Base-by-base conservation (phyloP, 768 basidiomycete species). In the Lentinula lateritia region DNA sequence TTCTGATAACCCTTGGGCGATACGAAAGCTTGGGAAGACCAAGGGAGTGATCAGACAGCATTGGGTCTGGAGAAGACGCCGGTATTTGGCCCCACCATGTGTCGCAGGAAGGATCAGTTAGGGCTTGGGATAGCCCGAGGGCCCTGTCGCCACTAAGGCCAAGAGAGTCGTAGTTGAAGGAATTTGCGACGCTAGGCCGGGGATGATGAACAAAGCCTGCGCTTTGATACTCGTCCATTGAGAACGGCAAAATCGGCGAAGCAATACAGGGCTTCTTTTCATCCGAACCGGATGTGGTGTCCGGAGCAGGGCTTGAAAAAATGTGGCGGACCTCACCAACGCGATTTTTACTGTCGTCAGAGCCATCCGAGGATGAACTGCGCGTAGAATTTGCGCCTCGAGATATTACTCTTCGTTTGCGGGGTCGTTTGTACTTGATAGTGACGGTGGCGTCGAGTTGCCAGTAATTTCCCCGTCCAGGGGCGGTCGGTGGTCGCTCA, bases 401-500 rank as follows among this genome's bases (percentile, higher is more conserved):
- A 6, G 15, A 32, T 0, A 3, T 32, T 5, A 34, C 15, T 7
- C 18, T 41, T 12, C 82, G 67, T 77, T 76, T 34, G 58, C 58
- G 46, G 6, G 63, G 63, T 4, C 82, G 81, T 63, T 83, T 83
- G 65, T 83, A 80, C 23, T 56, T 56, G 43, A 77, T 75, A 15
- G 82, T 82, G n/a, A 67, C 69, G 1, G 75, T 75, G 42, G 76
- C 68, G 53, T 83, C 80, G 32, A 76, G 63, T 58, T 68, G 69
- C 83, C 83, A 84, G 62, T 81, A 84, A 52, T 71, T 76, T 2
- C 83, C 83, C 63, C 84, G 83, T 0, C 83, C 83, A 3, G 80
- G 79, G 58, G 83, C 82, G 0, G 81, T 83, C 50, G 83, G 78
- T 0, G 82, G 80, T n/a, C 82, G 76, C 8, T 78, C 68, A 3